Percentiles rank a stretch among this genome's conserved stretches.
Conservation (phyloP, 495 filamentous ascomycete species). For the Daldinia decipiens region DNA sequence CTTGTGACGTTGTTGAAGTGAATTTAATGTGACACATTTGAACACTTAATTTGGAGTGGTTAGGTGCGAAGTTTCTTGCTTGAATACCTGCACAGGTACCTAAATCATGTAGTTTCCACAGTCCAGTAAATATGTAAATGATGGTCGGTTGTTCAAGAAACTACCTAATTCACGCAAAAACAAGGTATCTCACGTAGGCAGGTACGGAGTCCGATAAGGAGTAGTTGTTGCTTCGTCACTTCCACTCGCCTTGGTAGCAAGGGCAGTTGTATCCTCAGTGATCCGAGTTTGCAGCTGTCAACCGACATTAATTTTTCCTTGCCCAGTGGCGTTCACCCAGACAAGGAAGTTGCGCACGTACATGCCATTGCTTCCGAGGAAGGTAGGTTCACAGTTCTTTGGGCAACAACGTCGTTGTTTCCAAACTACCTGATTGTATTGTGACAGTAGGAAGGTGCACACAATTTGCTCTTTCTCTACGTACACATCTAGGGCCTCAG, state of each 20-base stretch:
- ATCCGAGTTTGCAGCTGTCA: not conserved
- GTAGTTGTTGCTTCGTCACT: not conserved
- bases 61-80: too few relatives aligned
- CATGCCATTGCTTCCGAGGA: not conserved
- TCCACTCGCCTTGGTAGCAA: not conserved
- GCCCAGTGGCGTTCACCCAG: not conserved
- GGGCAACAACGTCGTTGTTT: not conserved
- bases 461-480: not conserved
- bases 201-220: not conserved
- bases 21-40: too few relatives aligned
- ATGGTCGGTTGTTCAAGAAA: not conserved
- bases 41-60: too few relatives aligned
- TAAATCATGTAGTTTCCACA: too few relatives aligned
- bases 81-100: too few relatives aligned
- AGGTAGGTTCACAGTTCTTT: not conserved
- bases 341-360: conserved; percentile 1
- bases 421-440: not conserved
- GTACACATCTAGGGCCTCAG: not conserved
- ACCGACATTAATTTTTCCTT: not conserved
- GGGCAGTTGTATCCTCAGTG: not conserved
- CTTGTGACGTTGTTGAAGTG: too few relatives aligned
- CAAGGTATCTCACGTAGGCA: not conserved
- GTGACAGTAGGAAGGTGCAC: not conserved
- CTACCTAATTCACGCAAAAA: not conserved
- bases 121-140: not conserved